Percentiles rank a stretch among this genome's conserved stretches.
These are phyloP conservation scores for Starmerella stigmatis DNA, from an alignment of 805 yeast genomes.

Conservation along the genomic window DNA sequence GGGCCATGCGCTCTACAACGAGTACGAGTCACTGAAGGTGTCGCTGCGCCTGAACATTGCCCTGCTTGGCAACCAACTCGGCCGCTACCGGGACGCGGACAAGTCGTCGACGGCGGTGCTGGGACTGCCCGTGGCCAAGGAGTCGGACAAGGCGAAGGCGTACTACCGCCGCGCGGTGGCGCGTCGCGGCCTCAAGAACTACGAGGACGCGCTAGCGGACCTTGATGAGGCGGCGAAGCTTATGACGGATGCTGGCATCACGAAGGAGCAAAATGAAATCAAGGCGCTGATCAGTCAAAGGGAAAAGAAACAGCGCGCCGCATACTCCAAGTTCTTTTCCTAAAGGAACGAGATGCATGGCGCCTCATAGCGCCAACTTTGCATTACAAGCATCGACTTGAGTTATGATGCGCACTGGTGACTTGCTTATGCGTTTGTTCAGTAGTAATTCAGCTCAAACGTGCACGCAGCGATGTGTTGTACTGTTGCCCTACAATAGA, in stretches of 20 bases:
- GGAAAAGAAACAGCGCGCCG: conserved; percentile 37
- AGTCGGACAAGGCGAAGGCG: conserved; percentile 71
- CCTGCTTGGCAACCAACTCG: conserved; percentile 56
- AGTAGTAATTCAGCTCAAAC: too few species aligned
- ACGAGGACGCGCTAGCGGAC: conserved; percentile 56
- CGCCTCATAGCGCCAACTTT: too few species aligned
- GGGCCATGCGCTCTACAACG: conserved; percentile 28
- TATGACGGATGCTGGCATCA: conserved; percentile 64
- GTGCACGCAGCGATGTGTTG: too few species aligned
- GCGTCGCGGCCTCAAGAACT: conserved; percentile 49
- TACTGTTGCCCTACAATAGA: too few species aligned
- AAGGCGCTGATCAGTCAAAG: conserved; percentile 43
- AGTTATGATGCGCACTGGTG: too few species aligned
- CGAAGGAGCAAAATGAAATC: conserved; percentile 52
- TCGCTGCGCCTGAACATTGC: conserved; percentile 65
- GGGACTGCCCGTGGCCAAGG: conserved; percentile 45
- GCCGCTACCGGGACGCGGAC: conserved; percentile 44
- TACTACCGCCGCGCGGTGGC: conserved; percentile 78
- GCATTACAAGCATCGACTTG: too few species aligned
- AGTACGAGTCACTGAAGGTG: conserved; percentile 46
- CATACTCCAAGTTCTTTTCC: conserved; percentile 34
- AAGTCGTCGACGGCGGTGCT: conserved; percentile 57
- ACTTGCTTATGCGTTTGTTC: too few species aligned
- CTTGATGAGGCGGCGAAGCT: conserved; percentile 56
- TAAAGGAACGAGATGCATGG: too few species aligned